phyloP scores from a whole-genome alignment of 345 rosid species.

The Corchorus olitorius region DNA sequence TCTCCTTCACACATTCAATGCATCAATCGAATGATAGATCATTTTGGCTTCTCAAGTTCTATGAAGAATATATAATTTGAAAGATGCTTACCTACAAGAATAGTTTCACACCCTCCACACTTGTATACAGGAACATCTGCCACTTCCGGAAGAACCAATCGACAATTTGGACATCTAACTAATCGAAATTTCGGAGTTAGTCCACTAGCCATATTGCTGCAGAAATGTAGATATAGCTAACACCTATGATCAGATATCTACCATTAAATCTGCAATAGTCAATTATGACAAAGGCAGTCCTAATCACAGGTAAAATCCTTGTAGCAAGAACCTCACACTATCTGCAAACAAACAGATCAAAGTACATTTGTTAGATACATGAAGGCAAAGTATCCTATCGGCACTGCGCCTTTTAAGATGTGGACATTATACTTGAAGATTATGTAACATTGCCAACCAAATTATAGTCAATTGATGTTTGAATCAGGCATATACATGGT shows the following conservation, averaged over 20 bases:
- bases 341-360: conserved; percentile 10
- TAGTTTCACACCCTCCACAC: conserved; percentile 67
- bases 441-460: not conserved
- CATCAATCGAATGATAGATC: not conserved
- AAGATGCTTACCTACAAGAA: conserved; percentile 62
- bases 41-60: not conserved
- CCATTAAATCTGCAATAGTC: not conserved
- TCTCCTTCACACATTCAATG: not conserved
- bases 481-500: not conserved
- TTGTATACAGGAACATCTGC: conserved; percentile 55
- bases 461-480: not conserved
- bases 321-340: not conserved
- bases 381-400: not conserved
- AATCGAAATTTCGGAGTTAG: conserved; percentile 46
- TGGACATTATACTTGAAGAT: not conserved
- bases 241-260: conserved; percentile 10
- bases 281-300: conserved; percentile 1
- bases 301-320: not conserved
- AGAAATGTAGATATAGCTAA: not conserved
- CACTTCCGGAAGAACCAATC: conserved; percentile 56
- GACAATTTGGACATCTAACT: conserved; percentile 75
- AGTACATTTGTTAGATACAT: not conserved
- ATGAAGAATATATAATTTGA: not conserved
- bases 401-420: not conserved
- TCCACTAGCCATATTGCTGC: conserved; percentile 42